Evolutionary conservation across 1,139 yeast species (phyloP).

Genomic region (Geotrichum bryndzae): DNA sequence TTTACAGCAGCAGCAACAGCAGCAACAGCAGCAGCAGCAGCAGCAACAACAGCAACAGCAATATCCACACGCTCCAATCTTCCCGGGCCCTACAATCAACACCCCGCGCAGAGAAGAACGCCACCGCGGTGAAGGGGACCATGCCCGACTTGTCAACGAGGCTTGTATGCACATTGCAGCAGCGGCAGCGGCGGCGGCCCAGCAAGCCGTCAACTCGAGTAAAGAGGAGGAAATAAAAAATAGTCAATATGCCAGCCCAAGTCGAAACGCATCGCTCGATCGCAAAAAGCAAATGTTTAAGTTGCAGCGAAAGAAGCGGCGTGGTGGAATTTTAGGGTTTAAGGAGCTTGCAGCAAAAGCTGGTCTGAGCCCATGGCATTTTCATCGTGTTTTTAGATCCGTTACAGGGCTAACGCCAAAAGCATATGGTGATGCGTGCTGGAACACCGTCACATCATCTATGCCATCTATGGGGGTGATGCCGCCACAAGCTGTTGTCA

Average conservation of each 20-base stretch:
- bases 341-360: slow-evolving; percentile 83
- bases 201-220: slow-evolving; percentile 29
- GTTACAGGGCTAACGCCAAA: slow-evolving; percentile 87
- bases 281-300: slow-evolving; percentile 19
- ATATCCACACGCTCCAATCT: neutral
- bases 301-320: slow-evolving; percentile 49
- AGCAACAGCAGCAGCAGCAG: too few relatives aligned
- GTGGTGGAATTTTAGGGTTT: slow-evolving; percentile 86
- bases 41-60: too few relatives aligned
- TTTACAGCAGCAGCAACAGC: neutral
- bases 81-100: neutral
- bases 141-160: slow-evolving; percentile 62
- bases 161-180: slow-evolving; percentile 81
- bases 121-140: slow-evolving; percentile 41
- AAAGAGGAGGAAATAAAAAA: slow-evolving; percentile 24
- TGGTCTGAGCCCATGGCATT: slow-evolving; percentile 88
- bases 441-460: slow-evolving; percentile 50
- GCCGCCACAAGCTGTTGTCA: slow-evolving; percentile 21
- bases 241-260: slow-evolving; percentile 12
- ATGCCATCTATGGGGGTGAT: slow-evolving; percentile 29
- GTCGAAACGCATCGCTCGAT: slow-evolving; percentile 17
- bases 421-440: slow-evolving; percentile 82
- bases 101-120: slow-evolving; percentile 10
- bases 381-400: slow-evolving; percentile 79
- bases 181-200: slow-evolving; percentile 62